Evolutionary conservation across 2,329 filamentous ascomycete species (phyloP).

Genomic region (Tympanopsis confertula): DNA sequence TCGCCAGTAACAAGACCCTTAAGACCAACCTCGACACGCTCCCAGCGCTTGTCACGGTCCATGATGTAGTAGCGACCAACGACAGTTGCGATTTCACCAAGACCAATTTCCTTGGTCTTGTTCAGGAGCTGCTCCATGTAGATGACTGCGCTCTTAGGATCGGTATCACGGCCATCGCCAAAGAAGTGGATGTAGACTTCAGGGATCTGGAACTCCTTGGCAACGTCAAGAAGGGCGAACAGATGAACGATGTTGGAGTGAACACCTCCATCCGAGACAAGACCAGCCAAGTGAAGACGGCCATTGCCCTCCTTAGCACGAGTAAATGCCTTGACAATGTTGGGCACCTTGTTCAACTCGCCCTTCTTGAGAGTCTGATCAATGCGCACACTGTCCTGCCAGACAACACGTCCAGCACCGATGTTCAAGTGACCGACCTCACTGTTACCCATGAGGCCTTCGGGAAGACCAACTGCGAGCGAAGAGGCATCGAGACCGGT

Average conservation of each 20-base stretch:
- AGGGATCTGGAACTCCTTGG: conserved; percentile 77
- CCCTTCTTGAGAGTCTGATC: conserved; percentile 82
- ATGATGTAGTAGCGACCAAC: conserved; percentile 97
- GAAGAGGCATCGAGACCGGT: conserved; percentile 92
- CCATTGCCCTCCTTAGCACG: conserved; percentile 79
- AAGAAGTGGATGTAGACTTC: conserved; percentile 99
- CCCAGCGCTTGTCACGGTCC: conserved; percentile 99
- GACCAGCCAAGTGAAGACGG: conserved; percentile 79
- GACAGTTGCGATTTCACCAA: conserved; percentile 80
- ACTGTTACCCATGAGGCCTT: conserved; percentile 97
- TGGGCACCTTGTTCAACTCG: conserved; percentile 64
- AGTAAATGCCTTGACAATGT: conserved; percentile 67
- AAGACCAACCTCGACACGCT: conserved; percentile 78
- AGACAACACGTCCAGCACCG: conserved; percentile 90
- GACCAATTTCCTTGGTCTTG: conserved; percentile 70
- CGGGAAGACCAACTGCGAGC: conserved; percentile 84
- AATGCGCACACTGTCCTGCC: conserved; percentile 96
- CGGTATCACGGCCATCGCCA: conserved; percentile 91
- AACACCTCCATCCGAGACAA: conserved; percentile 91
- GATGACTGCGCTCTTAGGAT: conserved; percentile 81
- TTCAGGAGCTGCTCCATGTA: conserved; percentile 82
- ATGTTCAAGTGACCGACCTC: conserved; percentile 99
- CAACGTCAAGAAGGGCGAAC: conserved; percentile 74
- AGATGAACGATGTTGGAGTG: conserved; percentile 94
- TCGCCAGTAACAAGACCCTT: conserved; percentile 78